Conservation (phyloP, 208 protist species). For the Phytomonas francai region DNA sequence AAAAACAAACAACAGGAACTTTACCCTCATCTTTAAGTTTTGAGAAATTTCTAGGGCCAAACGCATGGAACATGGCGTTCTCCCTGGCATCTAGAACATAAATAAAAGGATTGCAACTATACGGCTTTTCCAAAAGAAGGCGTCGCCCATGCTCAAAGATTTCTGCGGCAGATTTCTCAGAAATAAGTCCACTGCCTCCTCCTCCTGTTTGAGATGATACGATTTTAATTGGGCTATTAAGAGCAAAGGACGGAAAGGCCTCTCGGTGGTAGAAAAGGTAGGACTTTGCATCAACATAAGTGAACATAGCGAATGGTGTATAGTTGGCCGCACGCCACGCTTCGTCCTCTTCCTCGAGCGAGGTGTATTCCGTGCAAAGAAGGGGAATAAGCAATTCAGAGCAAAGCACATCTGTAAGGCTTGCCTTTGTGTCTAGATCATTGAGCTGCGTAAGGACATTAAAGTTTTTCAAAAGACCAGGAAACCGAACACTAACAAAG, state of each 20-base stretch:
- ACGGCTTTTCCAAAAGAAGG: conserved; percentile 18
- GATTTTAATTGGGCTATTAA: conserved; percentile 23
- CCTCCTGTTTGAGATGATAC: conserved; percentile 10
- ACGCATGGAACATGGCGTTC: conserved; percentile 16
- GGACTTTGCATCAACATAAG: conserved; percentile 94
- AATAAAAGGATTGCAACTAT: conserved; percentile 44
- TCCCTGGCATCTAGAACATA: conserved; percentile 4
- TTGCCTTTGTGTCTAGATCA: conserved; percentile 9
- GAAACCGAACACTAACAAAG: conserved; percentile 17
- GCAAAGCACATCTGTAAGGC: neutral
- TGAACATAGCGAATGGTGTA: conserved; percentile 70
- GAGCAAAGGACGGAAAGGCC: conserved; percentile 83
- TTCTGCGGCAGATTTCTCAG: conserved; percentile 9
- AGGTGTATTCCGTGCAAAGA: conserved; percentile 8
- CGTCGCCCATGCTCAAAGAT: conserved; percentile 23
- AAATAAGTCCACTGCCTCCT: conserved; percentile 8
- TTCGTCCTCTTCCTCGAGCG: conserved; percentile 15
- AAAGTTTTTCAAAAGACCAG: conserved; percentile 20
- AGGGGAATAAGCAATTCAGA: conserved; percentile 14
- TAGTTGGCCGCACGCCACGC: conserved; percentile 33
- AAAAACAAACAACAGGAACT: conserved; percentile 22
- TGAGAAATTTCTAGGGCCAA: conserved; percentile 15
- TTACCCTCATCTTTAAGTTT: neutral
- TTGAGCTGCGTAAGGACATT: conserved; percentile 17
- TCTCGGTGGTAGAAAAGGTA: conserved; percentile 93